These are phyloP conservation scores for Rossbeevera mucosa DNA, from an alignment of 768 basidiomycete species.

Conservation along the genomic window DNA sequence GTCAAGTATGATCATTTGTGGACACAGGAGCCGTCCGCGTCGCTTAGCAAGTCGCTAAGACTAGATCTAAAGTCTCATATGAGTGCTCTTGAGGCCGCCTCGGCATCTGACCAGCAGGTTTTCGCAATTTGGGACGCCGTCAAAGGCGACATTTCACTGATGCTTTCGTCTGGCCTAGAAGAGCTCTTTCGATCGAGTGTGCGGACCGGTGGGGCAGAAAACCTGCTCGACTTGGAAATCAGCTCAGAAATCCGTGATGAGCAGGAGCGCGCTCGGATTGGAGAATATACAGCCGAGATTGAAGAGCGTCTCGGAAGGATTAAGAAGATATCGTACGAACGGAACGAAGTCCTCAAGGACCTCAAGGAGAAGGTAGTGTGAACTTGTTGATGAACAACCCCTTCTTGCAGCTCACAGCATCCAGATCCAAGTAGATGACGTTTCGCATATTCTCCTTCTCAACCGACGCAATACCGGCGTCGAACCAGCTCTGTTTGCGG, in stretches of 20 bases:
- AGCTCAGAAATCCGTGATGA: slow-evolving; percentile 58
- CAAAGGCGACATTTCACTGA: slow-evolving; percentile 54
- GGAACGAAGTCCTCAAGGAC: slow-evolving; percentile 85
- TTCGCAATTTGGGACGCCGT: slow-evolving; percentile 66
- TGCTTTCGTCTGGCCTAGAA: slow-evolving; percentile 59
- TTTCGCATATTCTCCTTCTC: slow-evolving; percentile 88
- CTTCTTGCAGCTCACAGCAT: neutral
- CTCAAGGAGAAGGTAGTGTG: slow-evolving; percentile 84
- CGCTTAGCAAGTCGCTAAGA: slow-evolving; percentile 63
- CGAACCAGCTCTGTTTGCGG: slow-evolving; percentile 85
- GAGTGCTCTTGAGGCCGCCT: slow-evolving; percentile 69
- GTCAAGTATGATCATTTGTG: slow-evolving; percentile 84
- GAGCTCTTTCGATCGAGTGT: slow-evolving; percentile 56
- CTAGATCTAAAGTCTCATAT: slow-evolving; percentile 77
- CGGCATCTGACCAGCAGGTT: slow-evolving; percentile 75
- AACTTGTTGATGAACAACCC: neutral
- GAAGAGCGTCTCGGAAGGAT: slow-evolving; percentile 74
- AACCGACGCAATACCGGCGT: slow-evolving; percentile 81
- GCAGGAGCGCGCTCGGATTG: slow-evolving; percentile 64
- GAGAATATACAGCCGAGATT: slow-evolving; percentile 63
- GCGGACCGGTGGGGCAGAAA: slow-evolving; percentile 37
- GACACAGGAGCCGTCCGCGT: slow-evolving; percentile 80
- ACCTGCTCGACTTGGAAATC: slow-evolving; percentile 70
- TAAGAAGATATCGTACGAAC: slow-evolving; percentile 79
- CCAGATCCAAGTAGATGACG: slow-evolving; percentile 93